Base-by-base conservation (phyloP, 768 basidiomycete genomes). In the Cystobasidium onofrii region DNA sequence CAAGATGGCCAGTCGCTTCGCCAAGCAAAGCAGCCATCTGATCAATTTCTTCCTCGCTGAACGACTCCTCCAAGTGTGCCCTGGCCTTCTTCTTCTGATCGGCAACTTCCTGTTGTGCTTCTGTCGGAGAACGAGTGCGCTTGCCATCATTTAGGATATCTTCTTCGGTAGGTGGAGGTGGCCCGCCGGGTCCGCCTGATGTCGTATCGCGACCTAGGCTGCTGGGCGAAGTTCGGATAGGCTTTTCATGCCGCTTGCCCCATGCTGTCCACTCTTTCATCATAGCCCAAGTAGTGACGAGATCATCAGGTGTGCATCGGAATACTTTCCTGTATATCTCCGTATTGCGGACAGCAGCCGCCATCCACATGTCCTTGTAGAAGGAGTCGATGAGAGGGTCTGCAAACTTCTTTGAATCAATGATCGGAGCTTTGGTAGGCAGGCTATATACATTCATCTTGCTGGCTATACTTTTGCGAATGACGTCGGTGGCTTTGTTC, bases 311-410 rank as follows among this genome's bases (percentile, higher is more conserved):
- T 67, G 94, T 83, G 41, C 90, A 89, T 78, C 92, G 89, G 83
- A 99, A 99, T 1, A 97, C 92, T 80, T 90, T 94, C 70, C 93
- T 88, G 82, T 87, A 97, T 76, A 97, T 92, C 80, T 95, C 91
- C 75, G 95, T 99, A 80, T 98, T 99, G 77, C 93, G 89, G 25
- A 86, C 86, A 0, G 95, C 93, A 62, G 87, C 75, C 7, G 69
- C 77, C 57, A 78, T 72, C 95, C 96, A 99, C 43, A 90, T 85
- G 74, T 89, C 85, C 78, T 89, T 89, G 92, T 91, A 97, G 80
- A 98, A 98, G 55, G 81, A 82, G 74, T 94, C 91, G 76, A 84
- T 86, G 44, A 98, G 84, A 15, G 95, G 95, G 80, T 99, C 95
- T 73, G 90, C 88, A 75, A 99, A 93, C 36, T 86, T 87, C 73